Percentiles rank a stretch among this genome's conserved stretches.
phyloP scores from a whole-genome alignment of 1,284 basidiomycete genomes.

The Meira nashicola region DNA sequence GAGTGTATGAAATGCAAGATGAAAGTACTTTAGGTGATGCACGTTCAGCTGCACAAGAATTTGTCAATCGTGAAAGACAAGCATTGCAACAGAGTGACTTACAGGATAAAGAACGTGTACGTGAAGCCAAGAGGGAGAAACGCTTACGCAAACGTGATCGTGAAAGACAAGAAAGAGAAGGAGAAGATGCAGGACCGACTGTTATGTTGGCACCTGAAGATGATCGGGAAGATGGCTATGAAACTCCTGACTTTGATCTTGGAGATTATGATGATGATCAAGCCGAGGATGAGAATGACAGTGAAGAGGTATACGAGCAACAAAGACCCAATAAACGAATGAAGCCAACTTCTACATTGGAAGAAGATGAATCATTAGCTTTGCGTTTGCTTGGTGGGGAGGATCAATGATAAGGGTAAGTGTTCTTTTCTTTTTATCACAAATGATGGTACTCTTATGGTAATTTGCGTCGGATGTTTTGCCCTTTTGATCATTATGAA shows the following conservation, averaged over 20 bases:
- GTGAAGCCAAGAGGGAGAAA: constrained; percentile 46
- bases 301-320: background rate
- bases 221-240: constrained; percentile 44
- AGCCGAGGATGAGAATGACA: constrained; percentile 5
- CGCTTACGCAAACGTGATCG: constrained; percentile 67
- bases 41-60: constrained; percentile 71
- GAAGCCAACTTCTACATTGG: background rate
- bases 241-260: constrained; percentile 45
- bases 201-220: constrained; percentile 49
- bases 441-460: constrained; percentile 9
- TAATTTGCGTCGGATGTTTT: constrained; percentile 8
- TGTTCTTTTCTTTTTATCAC: background rate
- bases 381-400: constrained; percentile 9
- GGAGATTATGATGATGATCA: constrained; percentile 19
- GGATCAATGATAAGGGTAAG: background rate
- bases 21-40: constrained; percentile 67
- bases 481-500: constrained; percentile 5
- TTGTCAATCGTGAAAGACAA: constrained; percentile 67
- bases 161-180: constrained; percentile 52
- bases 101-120: constrained; percentile 44
- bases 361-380: constrained; percentile 11
- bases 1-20: constrained; percentile 67
- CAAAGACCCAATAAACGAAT: background rate
- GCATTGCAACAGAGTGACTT: constrained; percentile 72
- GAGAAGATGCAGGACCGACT: constrained; percentile 49